phyloP scores from a whole-genome alignment of 163 green algal genomes.

The Scenedesmus sp. region DNA sequence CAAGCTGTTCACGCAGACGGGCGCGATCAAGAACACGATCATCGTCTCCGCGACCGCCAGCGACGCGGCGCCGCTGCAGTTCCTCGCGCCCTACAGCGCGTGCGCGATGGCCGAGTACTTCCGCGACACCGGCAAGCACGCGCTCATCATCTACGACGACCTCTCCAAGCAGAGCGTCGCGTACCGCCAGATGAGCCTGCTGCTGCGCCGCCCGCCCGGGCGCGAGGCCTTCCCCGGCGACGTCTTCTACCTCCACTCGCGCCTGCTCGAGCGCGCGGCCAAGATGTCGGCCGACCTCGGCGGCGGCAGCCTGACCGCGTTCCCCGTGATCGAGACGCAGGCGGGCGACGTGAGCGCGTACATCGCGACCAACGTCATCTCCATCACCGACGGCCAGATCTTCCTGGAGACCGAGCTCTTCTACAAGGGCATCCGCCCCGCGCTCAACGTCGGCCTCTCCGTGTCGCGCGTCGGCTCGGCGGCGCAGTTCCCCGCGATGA shows the following conservation, averaged over 20 bases:
- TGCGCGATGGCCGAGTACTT: constrained; percentile 91
- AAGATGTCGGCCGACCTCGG: constrained; percentile 82
- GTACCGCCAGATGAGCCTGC: constrained; percentile 92
- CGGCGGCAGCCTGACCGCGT: constrained; percentile 80
- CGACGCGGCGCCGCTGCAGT: constrained; percentile 86
- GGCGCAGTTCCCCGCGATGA: constrained; percentile 92
- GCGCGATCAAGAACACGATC: constrained; percentile 88
- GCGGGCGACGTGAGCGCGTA: constrained; percentile 86
- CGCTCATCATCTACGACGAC: constrained; percentile 93
- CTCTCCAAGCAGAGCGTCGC: constrained; percentile 91
- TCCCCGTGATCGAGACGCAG: constrained; percentile 88
- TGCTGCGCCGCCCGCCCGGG: constrained; percentile 87
- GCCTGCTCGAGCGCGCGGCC: constrained; percentile 84
- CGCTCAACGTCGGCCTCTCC: constrained; percentile 87
- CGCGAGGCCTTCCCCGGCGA: constrained; percentile 91
- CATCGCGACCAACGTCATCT: constrained; percentile 95
- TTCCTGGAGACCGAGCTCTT: constrained; percentile 94
- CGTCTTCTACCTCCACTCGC: constrained; percentile 93
- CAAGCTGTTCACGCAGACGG: constrained; percentile 72
- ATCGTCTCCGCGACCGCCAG: constrained; percentile 88
- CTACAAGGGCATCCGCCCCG: constrained; percentile 91
- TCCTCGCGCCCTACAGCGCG: constrained; percentile 89
- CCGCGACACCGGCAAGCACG: constrained; percentile 87
- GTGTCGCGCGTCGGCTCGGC: constrained; percentile 89
- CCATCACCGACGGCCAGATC: constrained; percentile 93